Evolutionary conservation across 2,329 filamentous ascomycete species (phyloP), one percentile per base, ranked within the genome.

Genomic region (Thelonectria discophora): DNA sequence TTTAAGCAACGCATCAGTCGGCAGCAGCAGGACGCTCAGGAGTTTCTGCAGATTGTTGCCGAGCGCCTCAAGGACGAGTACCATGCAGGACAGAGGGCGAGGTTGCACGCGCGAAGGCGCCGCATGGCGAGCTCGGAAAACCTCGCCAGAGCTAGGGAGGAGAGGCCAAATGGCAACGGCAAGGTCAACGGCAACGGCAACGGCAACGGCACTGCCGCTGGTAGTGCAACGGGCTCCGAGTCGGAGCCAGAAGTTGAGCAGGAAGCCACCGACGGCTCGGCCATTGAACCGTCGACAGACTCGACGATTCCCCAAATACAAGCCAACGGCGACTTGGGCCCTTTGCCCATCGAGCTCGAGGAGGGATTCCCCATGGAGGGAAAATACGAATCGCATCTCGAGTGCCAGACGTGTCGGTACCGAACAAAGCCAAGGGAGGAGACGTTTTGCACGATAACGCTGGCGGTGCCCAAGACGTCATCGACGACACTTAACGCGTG

Each of bases 11-110:
- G 92, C 70, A 97, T 99, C 70, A 97, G 92, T 74, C 86, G 94
- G 55, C 93, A 95, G 74, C 95, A 99, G 78, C 95, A 99, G 77
- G 95, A 99, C 80, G 95, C 95, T 11, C 95, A 99, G 74, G 95
- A 99, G 76, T 97, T 99, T 66, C 79, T 99, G 58, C 95, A 99
- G 79, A 90, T 98, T 51, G 90, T 99, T 12, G 91, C 93, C 3
- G 94, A 99, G 79, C 86, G 94, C 54, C 81, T 99, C 58, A 93
- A 92, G 72, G 95, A 99, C 73, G 95, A 99, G 77, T 97, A 97
- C 72, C 89, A 96, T 74, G 93, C 93, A 4, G 93, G 93, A 1
- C 85, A 86, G 70, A 86, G 90, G 73, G 93, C 92, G 12, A 84
- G 94, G 65, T 80, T 79, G 47, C 82, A 86, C 60, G 87, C 87